These are phyloP conservation scores for Sanguinoderma infundibulare DNA, from an alignment of 1,284 basidiomycete species.

Conservation along the genomic window DNA sequence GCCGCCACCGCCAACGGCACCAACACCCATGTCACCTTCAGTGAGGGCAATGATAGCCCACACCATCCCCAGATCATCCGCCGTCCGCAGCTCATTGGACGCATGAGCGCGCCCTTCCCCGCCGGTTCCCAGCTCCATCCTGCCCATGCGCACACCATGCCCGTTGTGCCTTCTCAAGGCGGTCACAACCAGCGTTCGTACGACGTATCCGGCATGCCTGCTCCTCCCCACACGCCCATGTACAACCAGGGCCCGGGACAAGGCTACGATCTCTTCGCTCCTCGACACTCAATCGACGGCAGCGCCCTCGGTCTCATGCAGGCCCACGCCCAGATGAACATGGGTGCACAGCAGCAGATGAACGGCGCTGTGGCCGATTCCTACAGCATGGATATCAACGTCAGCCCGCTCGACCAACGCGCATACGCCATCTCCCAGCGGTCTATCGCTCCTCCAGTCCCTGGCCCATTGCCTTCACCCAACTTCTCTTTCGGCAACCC, in stretches of 20 bases:
- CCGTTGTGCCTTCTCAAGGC: constrained; percentile 18
- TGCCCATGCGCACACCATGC: constrained; percentile 14
- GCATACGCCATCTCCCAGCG: constrained; percentile 56
- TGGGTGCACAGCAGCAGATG: constrained; percentile 10
- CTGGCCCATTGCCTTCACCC: constrained; percentile 72
- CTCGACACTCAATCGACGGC: constrained; percentile 25
- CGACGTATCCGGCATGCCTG: constrained; percentile 18
- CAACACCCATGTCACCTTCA: constrained; percentile 6
- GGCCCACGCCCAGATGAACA: constrained; percentile 22
- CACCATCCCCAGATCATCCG: constrained; percentile 11
- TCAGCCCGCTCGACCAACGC: constrained; percentile 24
- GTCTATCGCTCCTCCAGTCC: constrained; percentile 55
- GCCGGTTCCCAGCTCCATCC: constrained; percentile 1
- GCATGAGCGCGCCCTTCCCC: constrained; percentile 40
- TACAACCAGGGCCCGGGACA: constrained; percentile 11
- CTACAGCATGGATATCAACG: constrained; percentile 10
- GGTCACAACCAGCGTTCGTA: constrained; percentile 7
- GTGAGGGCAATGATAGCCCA: constrained; percentile 13
- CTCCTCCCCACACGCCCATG: constrained; percentile 15
- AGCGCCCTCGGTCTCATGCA: constrained; percentile 22
- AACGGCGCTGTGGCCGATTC: constrained; percentile 4
- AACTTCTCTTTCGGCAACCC: constrained; percentile 66
- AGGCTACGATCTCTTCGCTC: constrained; percentile 20
- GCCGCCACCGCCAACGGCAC: constrained; percentile 38
- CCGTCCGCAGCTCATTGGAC: constrained; percentile 45